Base-by-base conservation (phyloP, 305 asterid species). In the Galium porrigens region DNA sequence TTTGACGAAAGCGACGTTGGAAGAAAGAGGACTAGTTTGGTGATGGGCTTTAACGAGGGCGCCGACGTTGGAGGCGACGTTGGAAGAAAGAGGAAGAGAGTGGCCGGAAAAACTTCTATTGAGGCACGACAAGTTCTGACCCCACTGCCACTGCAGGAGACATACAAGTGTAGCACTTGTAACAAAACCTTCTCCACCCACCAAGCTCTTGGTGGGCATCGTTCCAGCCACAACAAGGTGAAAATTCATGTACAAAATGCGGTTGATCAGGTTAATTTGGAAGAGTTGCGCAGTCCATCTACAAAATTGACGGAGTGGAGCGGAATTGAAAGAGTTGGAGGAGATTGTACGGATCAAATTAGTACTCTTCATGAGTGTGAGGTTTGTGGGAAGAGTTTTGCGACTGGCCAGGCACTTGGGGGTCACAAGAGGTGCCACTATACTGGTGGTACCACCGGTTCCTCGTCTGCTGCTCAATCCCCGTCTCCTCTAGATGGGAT, bases 141-240 rank as follows among this genome's bases (percentile, higher is more conserved):
- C 1, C 33, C 0, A n/a, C n/a, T n/a, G 29, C 29, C 6, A 20
- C 29, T 1, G 41, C 62, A 70, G 0, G 70, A 73, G 7, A 67
- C 64, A 42, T 62, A 65, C 69, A 27, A 0, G 11, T 86, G 95
- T 46, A 62, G 5, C 51, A 44, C 25, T 0, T 88, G 94, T 41
- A 44, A 6, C 0, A 82, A 65, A 62, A 12, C 12, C 1, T 84
- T 81, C 25, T 0, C 70, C 0, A 65, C 66, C 5, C 83, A 73
- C 58, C 86, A 81, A 34, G 92, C 85, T 0, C 59, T 84, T 44
- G 92, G 92, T 0, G 95, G 95, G 0, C 92, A 86, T 29, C 76
- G 69, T 48, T 76, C 90, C 0, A 88, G 90, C 49, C 86, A 83
- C 72, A 77, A 66, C 37, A 85, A 82, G 76, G 36, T 76, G 69